A percentile compares a stretch with the other conserved stretches of the same genome.
These are phyloP conservation scores for Alternaria sp. DNA, from an alignment of 2,329 filamentous ascomycete species.

Conservation along the genomic window DNA sequence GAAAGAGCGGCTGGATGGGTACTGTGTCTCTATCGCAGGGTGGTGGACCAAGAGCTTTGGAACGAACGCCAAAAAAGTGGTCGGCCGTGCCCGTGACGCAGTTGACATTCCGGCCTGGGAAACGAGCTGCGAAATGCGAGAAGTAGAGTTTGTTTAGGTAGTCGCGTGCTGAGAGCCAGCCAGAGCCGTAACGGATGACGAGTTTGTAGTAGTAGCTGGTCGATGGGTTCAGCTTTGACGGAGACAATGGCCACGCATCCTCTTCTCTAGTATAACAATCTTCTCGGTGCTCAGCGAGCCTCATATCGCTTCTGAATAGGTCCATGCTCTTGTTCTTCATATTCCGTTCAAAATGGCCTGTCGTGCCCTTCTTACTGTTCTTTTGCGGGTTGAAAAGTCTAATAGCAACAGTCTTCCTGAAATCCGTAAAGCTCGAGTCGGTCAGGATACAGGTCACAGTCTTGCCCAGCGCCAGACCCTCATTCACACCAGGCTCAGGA, in stretches of 20 bases:
- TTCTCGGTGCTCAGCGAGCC: background rate
- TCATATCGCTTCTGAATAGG: background rate
- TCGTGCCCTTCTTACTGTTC: background rate
- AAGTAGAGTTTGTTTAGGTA: conserved; percentile 41
- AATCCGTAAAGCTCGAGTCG: conserved; percentile 20
- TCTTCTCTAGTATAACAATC: background rate
- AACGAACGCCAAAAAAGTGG: conserved; percentile 5
- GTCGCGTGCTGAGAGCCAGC: conserved; percentile 42
- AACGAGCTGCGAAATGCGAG: conserved; percentile 14
- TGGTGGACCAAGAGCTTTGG: conserved; percentile 10
- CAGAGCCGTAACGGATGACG: conserved; percentile 39
- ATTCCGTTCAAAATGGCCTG: background rate
- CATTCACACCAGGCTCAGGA: conserved; percentile 5
- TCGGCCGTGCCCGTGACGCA: conserved; percentile 4
- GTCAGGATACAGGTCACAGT: conserved; percentile 39
- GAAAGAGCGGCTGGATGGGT: conserved; percentile 40
- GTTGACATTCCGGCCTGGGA: background rate
- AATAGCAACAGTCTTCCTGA: conserved; percentile 32
- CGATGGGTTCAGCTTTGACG: background rate
- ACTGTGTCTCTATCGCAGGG: conserved; percentile 26
- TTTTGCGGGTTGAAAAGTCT: conserved; percentile 36
- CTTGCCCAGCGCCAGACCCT: conserved; percentile 33
- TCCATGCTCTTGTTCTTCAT: conserved; percentile 16
- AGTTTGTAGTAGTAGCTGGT: conserved; percentile 35
- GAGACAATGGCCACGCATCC: background rate